Evolutionary conservation across 441 rosid species (phyloP), one percentile per base, ranked within the genome.

Genomic region (Arabidopsis hybrid): DNA sequence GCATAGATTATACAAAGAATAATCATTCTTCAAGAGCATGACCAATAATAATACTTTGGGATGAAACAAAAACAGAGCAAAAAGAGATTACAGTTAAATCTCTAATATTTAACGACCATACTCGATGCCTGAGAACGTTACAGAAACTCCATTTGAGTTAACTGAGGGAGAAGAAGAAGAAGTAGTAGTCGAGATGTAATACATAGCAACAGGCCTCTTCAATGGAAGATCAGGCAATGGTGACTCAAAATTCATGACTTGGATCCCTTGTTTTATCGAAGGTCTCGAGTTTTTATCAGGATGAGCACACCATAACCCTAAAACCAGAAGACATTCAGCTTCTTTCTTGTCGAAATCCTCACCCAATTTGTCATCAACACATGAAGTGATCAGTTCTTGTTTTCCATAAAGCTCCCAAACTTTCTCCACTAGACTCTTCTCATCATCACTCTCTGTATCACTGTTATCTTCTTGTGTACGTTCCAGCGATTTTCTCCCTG

Each of bases 231-330:
- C 40, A 16, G 89, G 92, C 13, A 83, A 1, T 0, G 78, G 69
- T 0, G 81, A 80, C 56, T 90, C 87, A 13, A 78, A 83, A n/a
- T 83, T 82, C 17, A 90, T 40, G n/a, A 84, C 90, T n/a, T 85
- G 86, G 35, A 88, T 85, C 12, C 78, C 91, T 64, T 82, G 89
- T 39, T 80, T 80, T 4, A 86, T 86, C 1, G 91, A 83, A 4
- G 97, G 95, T 43, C 95, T 83, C n/a, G 56, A 67, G 62, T 40
- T 83, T 55, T 70, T 77, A 67, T 87, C 90, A 8, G 95, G 95
- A 66, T 91, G 93, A 78, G 89, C 81, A 34, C 97, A 91, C 95
- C 97, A 88, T 7, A 91, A 60, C 66, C 95, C 93, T 36, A 80
- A 80, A 16, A 73, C 69, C 86, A 87, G 64, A 74, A 91, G 78